Evolutionary conservation across 2,329 filamentous ascomycete genomes (phyloP), one percentile per base, ranked within the genome.

Genomic region (Penicillium sp.): DNA sequence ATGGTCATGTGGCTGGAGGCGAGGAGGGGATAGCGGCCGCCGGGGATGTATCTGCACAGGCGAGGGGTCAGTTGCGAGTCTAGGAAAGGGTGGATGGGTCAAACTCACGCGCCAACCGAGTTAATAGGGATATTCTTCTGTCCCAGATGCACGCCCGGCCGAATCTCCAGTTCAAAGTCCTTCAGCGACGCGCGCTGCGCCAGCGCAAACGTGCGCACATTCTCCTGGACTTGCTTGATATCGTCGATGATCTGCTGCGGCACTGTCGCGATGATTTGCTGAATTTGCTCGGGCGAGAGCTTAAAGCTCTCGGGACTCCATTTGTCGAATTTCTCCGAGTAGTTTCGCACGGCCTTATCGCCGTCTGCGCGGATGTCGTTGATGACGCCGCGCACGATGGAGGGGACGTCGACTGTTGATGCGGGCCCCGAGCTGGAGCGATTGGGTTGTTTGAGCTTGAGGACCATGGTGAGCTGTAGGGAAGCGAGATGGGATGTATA

Each of bases 1-100:
- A 84, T 83, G 2, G 82, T 84, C 82, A 84, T 84, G 66, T 84
- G 82, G 2, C 81, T 80, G 7, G 78, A 81, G 1, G 82, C 82
- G 2, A 84, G 78, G 2, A 84, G 74, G 0, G 82, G 80, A 59
- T 84, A 85, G 6, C 82, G 75, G 3, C 82, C 81, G 5, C 81
- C 82, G 1, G 81, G 81, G 41, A 83, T 82, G 60, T 81, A 82
- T 0, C 73, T 75, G 3, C 22, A 22, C 3, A 22, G 22, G 22
- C 22, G 22, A 22, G 22, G 22, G 5, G 3, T n/a, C 9, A 37
- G 16, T 18, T 39, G 31, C 5, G 4, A 31, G 9, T 10, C 3
- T n/a, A 22, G 19, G 22, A 27, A 1, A 13, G 10, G 22, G 3
- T 5, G 36, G n/a, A n/a, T n/a, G 13, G 6, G 31, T 10, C 24